These are phyloP conservation scores for Boletus tylopilopsis DNA, from an alignment of 768 basidiomycete species.

Conservation along the genomic window DNA sequence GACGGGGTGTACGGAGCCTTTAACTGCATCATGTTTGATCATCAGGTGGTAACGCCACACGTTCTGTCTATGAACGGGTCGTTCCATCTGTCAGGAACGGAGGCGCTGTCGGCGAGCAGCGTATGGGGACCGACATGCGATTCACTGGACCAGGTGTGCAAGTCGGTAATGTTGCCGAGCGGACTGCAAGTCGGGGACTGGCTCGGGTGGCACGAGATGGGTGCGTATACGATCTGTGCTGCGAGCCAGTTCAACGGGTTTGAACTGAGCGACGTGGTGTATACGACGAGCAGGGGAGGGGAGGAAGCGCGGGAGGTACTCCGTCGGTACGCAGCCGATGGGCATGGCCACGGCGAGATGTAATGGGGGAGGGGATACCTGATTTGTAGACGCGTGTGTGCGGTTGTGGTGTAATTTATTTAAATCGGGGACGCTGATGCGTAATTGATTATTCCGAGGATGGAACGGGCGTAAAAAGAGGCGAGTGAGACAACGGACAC, in stretches of 20 bases:
- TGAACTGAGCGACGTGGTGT: slow-evolving; percentile 72
- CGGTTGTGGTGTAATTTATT: slow-evolving; percentile 11
- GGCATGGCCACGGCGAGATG: slow-evolving; percentile 32
- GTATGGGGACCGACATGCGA: slow-evolving; percentile 99
- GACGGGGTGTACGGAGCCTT: slow-evolving; percentile 98
- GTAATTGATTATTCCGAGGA: slow-evolving; percentile 12
- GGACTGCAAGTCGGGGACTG: slow-evolving; percentile 90
- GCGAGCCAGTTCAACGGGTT: slow-evolving; percentile 96
- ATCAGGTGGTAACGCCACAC: slow-evolving; percentile 85
- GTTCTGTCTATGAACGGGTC: slow-evolving; percentile 69
- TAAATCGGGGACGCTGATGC: slow-evolving; percentile 6
- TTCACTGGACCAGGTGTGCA: slow-evolving; percentile 89
- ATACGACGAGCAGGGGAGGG: slow-evolving; percentile 63
- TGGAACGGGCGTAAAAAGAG: neutral
- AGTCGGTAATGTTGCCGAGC: slow-evolving; percentile 55
- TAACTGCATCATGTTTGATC: slow-evolving; percentile 97
- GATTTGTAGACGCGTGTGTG: slow-evolving; percentile 5
- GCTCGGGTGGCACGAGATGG: slow-evolving; percentile 98
- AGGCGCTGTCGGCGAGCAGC: slow-evolving; percentile 53
- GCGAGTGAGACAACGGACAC: neutral
- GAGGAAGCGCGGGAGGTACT: slow-evolving; percentile 53
- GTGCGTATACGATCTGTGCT: slow-evolving; percentile 97
- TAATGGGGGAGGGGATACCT: neutral
- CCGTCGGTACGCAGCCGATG: slow-evolving; percentile 43
- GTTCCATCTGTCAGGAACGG: slow-evolving; percentile 40